Evolutionary conservation across 441 rosid genomes (phyloP).

Genomic region (Erodium trifolium): DNA sequence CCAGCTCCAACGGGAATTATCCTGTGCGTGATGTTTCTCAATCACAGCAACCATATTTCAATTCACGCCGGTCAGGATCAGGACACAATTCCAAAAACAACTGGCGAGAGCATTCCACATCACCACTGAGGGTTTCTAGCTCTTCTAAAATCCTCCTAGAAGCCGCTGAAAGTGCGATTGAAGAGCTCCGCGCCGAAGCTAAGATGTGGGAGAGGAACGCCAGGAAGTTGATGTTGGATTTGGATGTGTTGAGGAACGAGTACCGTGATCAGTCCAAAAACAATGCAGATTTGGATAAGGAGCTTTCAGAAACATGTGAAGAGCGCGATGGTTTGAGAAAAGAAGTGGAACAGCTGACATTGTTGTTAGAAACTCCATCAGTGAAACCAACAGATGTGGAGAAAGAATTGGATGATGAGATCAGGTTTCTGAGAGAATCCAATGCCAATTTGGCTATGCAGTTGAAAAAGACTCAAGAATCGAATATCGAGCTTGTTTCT

Average conservation of each 20-base stretch:
- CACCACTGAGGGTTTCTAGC: slow-evolving; percentile 23
- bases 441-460: slow-evolving; percentile 39
- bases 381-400: slow-evolving; percentile 21
- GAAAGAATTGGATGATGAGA: slow-evolving; percentile 46
- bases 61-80: slow-evolving; percentile 22
- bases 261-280: slow-evolving; percentile 37
- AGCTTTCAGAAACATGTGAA: slow-evolving; percentile 36
- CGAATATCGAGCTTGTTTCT: slow-evolving; percentile 49
- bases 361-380: slow-evolving; percentile 25
- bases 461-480: slow-evolving; percentile 51
- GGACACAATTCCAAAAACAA: slow-evolving; percentile 24
- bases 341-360: slow-evolving; percentile 41
- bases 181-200: slow-evolving; percentile 38
- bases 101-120: slow-evolving; percentile 21
- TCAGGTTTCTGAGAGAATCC: slow-evolving; percentile 39
- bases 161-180: slow-evolving; percentile 50
- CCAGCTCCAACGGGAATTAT: slow-evolving; percentile 18
- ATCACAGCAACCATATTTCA: slow-evolving; percentile 24
- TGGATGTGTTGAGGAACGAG: slow-evolving; percentile 41
- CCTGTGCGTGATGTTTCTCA: slow-evolving; percentile 24
- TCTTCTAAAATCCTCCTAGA: slow-evolving; percentile 40
- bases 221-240: slow-evolving; percentile 36
- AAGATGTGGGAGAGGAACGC: slow-evolving; percentile 56
- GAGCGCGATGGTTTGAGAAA: slow-evolving; percentile 41
- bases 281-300: slow-evolving; percentile 29